Evolutionary conservation across 2,329 filamentous ascomycete species (phyloP), one percentile per base, ranked within the genome.

Genomic region (Pseudohalonectria lignicola): DNA sequence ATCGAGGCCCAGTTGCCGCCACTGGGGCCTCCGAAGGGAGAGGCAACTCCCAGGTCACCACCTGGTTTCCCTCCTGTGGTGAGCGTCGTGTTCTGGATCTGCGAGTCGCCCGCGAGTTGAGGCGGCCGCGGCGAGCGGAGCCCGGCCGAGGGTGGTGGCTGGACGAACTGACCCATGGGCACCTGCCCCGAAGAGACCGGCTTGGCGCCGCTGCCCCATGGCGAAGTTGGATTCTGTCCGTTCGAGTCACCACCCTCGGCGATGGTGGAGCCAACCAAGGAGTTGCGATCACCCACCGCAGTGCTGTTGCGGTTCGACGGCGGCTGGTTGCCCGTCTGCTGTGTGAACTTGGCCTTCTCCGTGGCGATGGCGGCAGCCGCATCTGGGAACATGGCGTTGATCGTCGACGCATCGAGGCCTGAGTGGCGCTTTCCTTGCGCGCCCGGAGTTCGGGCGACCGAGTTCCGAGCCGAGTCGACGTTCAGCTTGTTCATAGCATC

Each of bases 311-410:
- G 79, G 67, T 94, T 94, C 17, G 92, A 95, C 1, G 85, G 77
- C 4, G 88, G 87, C 17, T 82, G 80, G 46, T 88, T 86, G 42
- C 90, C 92, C 4, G 88, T 94, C 57, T 94, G 85, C 59, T 95
- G 88, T 15, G 88, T 93, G 55, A 93, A 96, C 58, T 95, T 93
- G 41, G 88, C 90, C 67, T 95, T 95, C 61, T 98, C 90, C 43
- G 92, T 94, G 19, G 90, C 90, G 58, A 98, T 96, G n/a, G 92
- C 92, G 31, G 90, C 90, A 12, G 92, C 92, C 32, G 92, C 92
- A 65, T 98, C 92, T 6, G 92, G 92, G 59, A 98, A 98, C 92
- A 98, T 96, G 52, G 86, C 87, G 61, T 94, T 94, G 62, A 98
- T 95, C 18, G 86, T 93, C 23, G 82, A 86, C 5, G 86, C 74